These are phyloP conservation scores for Themeda triandra DNA, from an alignment of 176 grass and related monocot species.

Conservation along the genomic window DNA sequence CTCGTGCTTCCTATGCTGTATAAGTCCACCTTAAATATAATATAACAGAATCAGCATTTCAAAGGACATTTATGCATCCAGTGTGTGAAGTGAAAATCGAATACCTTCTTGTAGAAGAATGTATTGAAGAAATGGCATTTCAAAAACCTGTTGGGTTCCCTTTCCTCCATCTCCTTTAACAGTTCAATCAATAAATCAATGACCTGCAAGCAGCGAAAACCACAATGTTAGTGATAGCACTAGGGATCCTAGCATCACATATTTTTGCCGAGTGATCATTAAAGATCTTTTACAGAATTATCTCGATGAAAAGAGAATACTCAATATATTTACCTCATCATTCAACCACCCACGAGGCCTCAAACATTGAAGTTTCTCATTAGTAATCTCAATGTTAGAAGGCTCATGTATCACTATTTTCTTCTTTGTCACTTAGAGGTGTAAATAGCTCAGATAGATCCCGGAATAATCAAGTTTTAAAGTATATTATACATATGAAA, in stretches of 20 bases:
- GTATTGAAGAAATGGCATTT: constrained; percentile 95
- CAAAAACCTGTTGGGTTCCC: constrained; percentile 54
- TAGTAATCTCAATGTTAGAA: constrained; percentile 71
- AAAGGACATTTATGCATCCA: background rate
- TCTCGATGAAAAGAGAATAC: background rate
- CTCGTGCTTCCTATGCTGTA: background rate
- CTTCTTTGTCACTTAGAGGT: constrained; percentile 63
- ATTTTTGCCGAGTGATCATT: background rate
- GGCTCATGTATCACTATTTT: constrained; percentile 51
- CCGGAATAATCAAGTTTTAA: constrained; percentile 35
- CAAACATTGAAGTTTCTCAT: no score
- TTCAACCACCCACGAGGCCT: constrained; percentile 65
- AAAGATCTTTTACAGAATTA: constrained; percentile 4
- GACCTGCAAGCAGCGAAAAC: constrained; percentile 41
- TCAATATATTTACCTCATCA: constrained; percentile 57
- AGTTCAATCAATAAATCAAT: constrained; percentile 86
- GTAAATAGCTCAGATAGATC: constrained; percentile 44
- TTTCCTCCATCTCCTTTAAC: constrained; percentile 73
- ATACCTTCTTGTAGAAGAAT: constrained; percentile 85
- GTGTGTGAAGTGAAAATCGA: constrained; percentile 7
- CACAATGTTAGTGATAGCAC: background rate
- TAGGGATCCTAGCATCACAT: constrained; percentile 1
- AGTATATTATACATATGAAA: background rate
- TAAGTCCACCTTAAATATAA: background rate
- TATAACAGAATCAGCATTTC: background rate